Evolutionary conservation across 345 rosid species (phyloP), one percentile per base, ranked within the genome.

Genomic region (Lepidium didymum): DNA sequence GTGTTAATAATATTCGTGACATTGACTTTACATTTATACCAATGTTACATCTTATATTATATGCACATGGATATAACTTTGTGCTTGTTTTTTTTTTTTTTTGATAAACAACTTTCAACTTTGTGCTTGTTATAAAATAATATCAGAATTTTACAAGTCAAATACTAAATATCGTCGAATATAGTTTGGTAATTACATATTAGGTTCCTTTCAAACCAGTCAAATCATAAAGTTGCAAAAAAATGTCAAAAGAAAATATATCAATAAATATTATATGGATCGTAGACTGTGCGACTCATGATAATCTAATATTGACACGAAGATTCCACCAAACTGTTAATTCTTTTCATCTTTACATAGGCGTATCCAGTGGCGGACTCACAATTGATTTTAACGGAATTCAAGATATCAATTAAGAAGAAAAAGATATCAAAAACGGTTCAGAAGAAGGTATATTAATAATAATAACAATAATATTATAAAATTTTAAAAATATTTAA

Each of bases 21-120:
- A 65, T 73, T 64, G 66, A 64, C 67, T 73, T 40, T 65, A 54
- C 55, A 56, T 57, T 73, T 49, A 56, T 51, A 49, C 46, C 67
- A 49, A 65, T 40, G 38, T 73, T 56, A 16, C 23, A 44, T 54
- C 40, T 36, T 62, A 62, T 70, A 19, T 11, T 62, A 34, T 8
- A 54, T 61, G 42, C 50, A 16, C 57, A 55, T 64, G 60, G 44
- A 56, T 71, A 16, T 62, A 63, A 10, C 27, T 59, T 36, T 44
- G 57, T 53, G 12, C 51, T 38, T 14, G 13, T 16, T 27, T n/a
- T n/a, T n/a, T n/a, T n/a, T n/a, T n/a, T n/a, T n/a, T n/a, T n/a
- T n/a, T n/a, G n/a, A n/a, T n/a, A n/a, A n/a, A n/a, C n/a, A n/a
- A n/a, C n/a, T n/a, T n/a, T n/a, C n/a, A n/a, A n/a, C n/a, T n/a